Percentiles rank a stretch among this genome's conserved stretches.
Conservation (phyloP, 192 early-diverging fungal genomes). For the Phycomyces nitens region DNA sequence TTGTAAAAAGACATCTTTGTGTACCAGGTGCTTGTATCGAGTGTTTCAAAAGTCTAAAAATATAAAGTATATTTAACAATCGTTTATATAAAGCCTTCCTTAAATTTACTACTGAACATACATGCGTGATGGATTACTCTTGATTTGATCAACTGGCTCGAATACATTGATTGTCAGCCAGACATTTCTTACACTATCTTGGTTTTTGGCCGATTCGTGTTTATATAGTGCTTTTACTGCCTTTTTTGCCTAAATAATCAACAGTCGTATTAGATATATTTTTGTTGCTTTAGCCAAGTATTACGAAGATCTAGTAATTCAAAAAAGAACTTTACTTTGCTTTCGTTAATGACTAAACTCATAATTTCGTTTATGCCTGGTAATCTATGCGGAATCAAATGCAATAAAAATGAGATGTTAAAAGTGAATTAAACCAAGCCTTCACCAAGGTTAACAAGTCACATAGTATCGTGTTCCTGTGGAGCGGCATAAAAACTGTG, state of each 20-base stretch:
- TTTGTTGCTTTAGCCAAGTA: neutral
- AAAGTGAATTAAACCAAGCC: too few species aligned
- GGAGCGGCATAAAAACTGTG: too few species aligned
- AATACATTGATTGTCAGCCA: conserved; percentile 22
- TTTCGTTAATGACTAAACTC: conserved; percentile 1
- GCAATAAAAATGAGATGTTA: too few species aligned
- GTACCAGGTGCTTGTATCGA: conserved; percentile 60
- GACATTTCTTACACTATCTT: conserved; percentile 6
- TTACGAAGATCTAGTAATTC: neutral
- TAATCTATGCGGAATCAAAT: too few species aligned
- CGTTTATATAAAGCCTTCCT: neutral
- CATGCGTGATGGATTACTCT: conserved; percentile 9
- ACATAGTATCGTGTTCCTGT: too few species aligned
- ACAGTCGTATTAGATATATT: neutral
- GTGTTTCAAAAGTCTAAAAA: conserved; percentile 48
- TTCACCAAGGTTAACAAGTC: too few species aligned
- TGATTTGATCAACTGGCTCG: neutral
- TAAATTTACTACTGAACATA: neutral
- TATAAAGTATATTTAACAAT: conserved; percentile 7
- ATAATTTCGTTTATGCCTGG: too few species aligned
- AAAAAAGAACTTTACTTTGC: neutral
- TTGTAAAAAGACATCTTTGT: conserved; percentile 85
- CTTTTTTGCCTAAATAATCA: conserved; percentile 9
- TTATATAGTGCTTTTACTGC: conserved; percentile 22
- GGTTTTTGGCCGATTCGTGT: conserved; percentile 2